phyloP scores from a whole-genome alignment of 2,329 filamentous ascomycete genomes.

The Fusarium verrucosum region DNA sequence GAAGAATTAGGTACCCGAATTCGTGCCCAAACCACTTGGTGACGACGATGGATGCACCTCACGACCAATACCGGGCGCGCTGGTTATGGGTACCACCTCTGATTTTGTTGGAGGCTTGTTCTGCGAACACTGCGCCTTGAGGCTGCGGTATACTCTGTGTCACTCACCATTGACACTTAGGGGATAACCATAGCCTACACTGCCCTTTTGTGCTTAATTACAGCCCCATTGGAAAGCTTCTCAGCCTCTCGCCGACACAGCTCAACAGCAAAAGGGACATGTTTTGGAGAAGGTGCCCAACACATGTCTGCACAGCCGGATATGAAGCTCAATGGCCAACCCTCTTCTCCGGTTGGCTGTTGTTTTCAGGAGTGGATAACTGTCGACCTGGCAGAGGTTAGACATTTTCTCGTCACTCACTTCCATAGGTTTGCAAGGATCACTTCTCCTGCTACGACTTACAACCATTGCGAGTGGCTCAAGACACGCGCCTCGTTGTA shows the following conservation, averaged over 20 bases:
- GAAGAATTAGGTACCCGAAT: slow-evolving; percentile 9
- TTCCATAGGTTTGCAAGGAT: background rate
- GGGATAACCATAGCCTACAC: background rate
- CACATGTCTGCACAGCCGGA: background rate
- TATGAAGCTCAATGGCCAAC: background rate
- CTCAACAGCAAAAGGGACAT: background rate
- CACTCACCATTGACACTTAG: background rate
- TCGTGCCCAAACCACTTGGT: slow-evolving; percentile 6
- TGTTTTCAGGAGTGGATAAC: background rate
- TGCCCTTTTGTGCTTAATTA: background rate
- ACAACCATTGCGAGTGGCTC: background rate
- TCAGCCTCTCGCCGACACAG: background rate
- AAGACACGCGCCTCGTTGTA: background rate
- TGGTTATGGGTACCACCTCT: background rate
- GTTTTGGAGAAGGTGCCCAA: background rate
- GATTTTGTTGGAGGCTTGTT: background rate
- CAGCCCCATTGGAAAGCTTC: background rate
- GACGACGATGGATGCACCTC: background rate
- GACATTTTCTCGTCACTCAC: background rate
- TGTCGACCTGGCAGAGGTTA: background rate
- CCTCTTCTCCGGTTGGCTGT: background rate
- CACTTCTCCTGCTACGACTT: background rate
- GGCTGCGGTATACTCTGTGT: background rate
- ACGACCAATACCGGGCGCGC: background rate
- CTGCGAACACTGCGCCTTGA: background rate